Conservation (phyloP, 352 stramenopile species). For the Pythium aristosporum region DNA sequence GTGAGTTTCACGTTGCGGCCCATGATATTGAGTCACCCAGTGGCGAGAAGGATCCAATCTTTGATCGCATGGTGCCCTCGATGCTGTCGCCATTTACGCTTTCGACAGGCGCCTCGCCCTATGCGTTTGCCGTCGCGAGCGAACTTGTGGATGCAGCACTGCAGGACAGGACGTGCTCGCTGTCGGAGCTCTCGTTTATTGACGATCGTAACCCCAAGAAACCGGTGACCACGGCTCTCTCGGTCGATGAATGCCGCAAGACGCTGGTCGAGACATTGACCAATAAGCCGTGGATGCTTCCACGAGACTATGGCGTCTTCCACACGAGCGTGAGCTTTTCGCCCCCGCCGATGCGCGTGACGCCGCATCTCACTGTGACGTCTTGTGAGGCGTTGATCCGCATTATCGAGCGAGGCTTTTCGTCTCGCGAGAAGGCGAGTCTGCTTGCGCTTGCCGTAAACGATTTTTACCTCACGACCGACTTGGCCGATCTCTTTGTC, state of each 20-base stretch:
- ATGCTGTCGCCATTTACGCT: conserved; percentile 62
- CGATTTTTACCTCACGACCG: conserved; percentile 52
- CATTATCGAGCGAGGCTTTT: conserved; percentile 50
- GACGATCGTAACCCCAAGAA: conserved; percentile 32
- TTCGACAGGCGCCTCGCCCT: conserved; percentile 49
- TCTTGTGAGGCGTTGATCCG: conserved; percentile 44
- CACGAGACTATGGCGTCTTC: conserved; percentile 35
- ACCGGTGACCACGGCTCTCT: conserved; percentile 29
- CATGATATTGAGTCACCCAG: conserved; percentile 42
- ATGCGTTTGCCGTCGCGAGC: conserved; percentile 57
- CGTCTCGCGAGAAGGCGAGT: conserved; percentile 43
- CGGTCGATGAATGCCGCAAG: conserved; percentile 30
- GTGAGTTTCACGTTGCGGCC: conserved; percentile 57
- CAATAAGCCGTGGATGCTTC: conserved; percentile 36
- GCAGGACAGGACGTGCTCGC: conserved; percentile 34
- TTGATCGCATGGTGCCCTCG: conserved; percentile 54
- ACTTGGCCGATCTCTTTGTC: conserved; percentile 45
- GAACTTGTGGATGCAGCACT: conserved; percentile 51
- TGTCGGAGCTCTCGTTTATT: conserved; percentile 50
- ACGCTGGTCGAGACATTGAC: conserved; percentile 34
- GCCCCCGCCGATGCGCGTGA: conserved; percentile 35
- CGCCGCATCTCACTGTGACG: conserved; percentile 28
- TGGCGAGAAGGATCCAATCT: conserved; percentile 36
- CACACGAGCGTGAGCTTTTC: conserved; percentile 41
- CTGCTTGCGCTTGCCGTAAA: conserved; percentile 48